These are phyloP conservation scores for Leccinum subgranulosum DNA, from an alignment of 768 basidiomycete species.

Conservation along the genomic window DNA sequence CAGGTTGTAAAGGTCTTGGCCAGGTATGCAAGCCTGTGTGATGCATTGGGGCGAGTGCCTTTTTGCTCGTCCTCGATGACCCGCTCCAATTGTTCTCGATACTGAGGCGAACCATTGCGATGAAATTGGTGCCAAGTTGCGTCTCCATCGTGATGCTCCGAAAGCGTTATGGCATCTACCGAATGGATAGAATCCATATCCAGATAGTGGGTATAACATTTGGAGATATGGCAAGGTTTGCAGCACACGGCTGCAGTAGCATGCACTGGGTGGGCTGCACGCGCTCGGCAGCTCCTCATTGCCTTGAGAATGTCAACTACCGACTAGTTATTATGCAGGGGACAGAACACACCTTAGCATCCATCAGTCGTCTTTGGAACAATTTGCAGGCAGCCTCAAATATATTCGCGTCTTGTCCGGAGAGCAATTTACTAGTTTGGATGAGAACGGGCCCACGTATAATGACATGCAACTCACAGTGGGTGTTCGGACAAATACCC, in stretches of 20 bases:
- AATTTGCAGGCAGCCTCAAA: conserved; percentile 33
- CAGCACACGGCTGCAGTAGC: conserved; percentile 31
- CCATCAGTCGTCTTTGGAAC: conserved; percentile 15
- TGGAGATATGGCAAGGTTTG: conserved; percentile 33
- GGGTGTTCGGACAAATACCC: conserved; percentile 17
- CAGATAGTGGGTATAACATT: conserved; percentile 39
- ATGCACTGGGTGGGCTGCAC: conserved; percentile 16
- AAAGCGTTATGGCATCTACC: conserved; percentile 32
- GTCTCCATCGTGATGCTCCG: conserved; percentile 15
- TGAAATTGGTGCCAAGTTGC: conserved; percentile 37
- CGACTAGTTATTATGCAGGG: background rate
- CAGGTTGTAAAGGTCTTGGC: conserved; percentile 49
- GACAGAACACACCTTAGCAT: conserved; percentile 12
- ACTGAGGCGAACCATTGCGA: conserved; percentile 13
- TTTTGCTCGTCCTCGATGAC: conserved; percentile 33
- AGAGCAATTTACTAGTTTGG: conserved; percentile 21
- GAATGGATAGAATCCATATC: conserved; percentile 34
- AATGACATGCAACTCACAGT: conserved; percentile 17
- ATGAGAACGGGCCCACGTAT: conserved; percentile 6
- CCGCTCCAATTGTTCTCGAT: conserved; percentile 5
- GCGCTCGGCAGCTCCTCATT: conserved; percentile 21
- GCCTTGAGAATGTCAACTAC: conserved; percentile 7
- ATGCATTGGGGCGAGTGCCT: conserved; percentile 34
- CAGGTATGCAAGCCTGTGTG: conserved; percentile 40
- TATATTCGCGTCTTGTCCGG: conserved; percentile 23